These are phyloP conservation scores for Pythium coloratum DNA, from an alignment of 352 stramenopile species.

Conservation along the genomic window DNA sequence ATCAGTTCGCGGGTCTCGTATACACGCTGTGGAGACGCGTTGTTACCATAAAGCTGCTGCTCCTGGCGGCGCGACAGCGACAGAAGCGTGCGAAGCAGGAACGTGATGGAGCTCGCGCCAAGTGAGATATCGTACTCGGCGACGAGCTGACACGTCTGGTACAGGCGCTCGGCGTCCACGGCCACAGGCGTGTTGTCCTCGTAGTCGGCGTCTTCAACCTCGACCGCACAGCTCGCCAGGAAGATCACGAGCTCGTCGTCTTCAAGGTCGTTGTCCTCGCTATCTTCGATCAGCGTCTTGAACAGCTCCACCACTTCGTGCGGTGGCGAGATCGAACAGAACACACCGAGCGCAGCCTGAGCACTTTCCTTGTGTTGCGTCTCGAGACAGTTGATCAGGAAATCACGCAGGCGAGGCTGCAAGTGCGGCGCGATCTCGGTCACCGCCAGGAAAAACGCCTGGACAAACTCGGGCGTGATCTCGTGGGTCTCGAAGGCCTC, in stretches of 20 bases:
- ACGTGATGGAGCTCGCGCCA: constrained; percentile 17
- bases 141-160: constrained; percentile 13
- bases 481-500: constrained; percentile 25
- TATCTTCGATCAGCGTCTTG: constrained; percentile 33
- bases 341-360: constrained; percentile 53
- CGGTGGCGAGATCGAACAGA: constrained; percentile 44
- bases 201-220: background rate
- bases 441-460: constrained; percentile 51
- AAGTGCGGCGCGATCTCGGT: constrained; percentile 30
- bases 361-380: constrained; percentile 39
- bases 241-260: constrained; percentile 68
- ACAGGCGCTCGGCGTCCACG: constrained; percentile 14
- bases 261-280: constrained; percentile 30
- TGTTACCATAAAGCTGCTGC: background rate
- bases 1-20: constrained; percentile 15
- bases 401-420: constrained; percentile 36
- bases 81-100: constrained; percentile 18
- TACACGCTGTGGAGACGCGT: background rate
- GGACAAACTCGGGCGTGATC: constrained; percentile 48
- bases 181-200: background rate
- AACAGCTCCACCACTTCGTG: constrained; percentile 42
- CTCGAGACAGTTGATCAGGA: constrained; percentile 47
- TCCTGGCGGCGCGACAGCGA: constrained; percentile 8
- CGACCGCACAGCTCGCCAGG: constrained; percentile 44
- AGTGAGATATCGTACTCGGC: constrained; percentile 14